These are phyloP conservation scores for Fennellomyces sp. DNA, from an alignment of 371 early-diverging fungal species.

Conservation along the genomic window DNA sequence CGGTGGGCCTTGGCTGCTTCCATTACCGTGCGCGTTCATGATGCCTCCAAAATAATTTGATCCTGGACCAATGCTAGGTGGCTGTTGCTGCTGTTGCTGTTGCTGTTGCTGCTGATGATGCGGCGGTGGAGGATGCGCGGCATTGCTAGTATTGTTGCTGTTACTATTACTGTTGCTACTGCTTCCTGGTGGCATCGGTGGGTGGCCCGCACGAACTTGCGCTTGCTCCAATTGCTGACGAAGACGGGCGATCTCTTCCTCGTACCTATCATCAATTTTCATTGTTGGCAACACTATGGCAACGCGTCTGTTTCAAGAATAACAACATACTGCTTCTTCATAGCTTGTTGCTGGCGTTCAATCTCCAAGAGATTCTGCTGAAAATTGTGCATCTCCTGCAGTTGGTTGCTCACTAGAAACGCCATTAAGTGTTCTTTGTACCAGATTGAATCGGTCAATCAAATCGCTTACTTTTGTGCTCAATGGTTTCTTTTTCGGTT, in stretches of 20 bases:
- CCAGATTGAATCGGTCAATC: too few relatives aligned
- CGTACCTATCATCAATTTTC: too few relatives aligned
- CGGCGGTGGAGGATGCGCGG: slow-evolving; percentile 19
- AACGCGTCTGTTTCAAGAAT: too few relatives aligned
- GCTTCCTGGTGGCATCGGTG: slow-evolving; percentile 19
- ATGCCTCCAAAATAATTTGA: slow-evolving; percentile 54
- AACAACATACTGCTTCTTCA: slow-evolving; percentile 75
- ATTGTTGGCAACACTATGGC: too few relatives aligned
- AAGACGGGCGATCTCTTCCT: slow-evolving; percentile 52
- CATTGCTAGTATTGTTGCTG: background rate
- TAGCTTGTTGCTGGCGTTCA: slow-evolving; percentile 76
- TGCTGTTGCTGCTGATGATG: slow-evolving; percentile 23
- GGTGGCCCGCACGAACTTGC: slow-evolving; percentile 32
- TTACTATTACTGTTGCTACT: background rate
- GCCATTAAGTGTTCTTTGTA: background rate
- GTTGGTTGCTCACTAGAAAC: slow-evolving; percentile 67
- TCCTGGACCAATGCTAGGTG: slow-evolving; percentile 54
- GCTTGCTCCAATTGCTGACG: slow-evolving; percentile 48
- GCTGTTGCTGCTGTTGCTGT: slow-evolving; percentile 30
- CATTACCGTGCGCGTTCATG: slow-evolving; percentile 43
- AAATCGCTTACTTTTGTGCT: slow-evolving; percentile 87
- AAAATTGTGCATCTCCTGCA: slow-evolving; percentile 79
- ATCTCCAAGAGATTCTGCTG: slow-evolving; percentile 82
- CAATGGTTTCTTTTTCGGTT: slow-evolving; percentile 87
- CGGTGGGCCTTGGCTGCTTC: slow-evolving; percentile 13